Evolutionary conservation across 768 basidiomycete genomes (phyloP).

Genomic region (Suillus occidentalis): DNA sequence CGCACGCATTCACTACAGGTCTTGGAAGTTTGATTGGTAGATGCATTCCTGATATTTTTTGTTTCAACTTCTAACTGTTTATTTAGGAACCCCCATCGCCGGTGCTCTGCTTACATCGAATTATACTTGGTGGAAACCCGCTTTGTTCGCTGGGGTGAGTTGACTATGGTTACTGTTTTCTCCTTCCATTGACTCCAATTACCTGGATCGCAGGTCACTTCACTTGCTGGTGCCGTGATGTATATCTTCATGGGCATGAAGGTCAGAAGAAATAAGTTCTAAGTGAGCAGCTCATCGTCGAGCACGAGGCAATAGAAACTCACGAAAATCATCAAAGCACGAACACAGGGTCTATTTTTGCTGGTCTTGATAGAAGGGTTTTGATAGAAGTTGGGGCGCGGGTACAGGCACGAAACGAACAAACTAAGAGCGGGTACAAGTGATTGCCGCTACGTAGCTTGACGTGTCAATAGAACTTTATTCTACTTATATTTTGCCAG

Average conservation of each 20-base stretch:
- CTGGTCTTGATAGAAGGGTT: too few species aligned
- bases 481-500: too few species aligned
- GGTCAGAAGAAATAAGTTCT: neutral
- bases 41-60: neutral
- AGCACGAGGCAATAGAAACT: neutral
- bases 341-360: too few species aligned
- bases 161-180: neutral
- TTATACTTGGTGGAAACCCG: neutral
- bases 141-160: neutral
- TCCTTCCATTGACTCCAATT: neutral
- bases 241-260: neutral
- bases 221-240: neutral
- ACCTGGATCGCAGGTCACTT: neutral
- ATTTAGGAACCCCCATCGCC: neutral
- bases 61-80: neutral
- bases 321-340: too few species aligned
- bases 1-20: neutral
- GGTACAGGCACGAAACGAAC: too few species aligned
- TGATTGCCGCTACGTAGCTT: too few species aligned
- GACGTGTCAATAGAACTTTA: too few species aligned
- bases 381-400: too few species aligned
- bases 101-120: neutral
- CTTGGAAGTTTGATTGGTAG: neutral
- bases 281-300: neutral
- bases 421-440: too few species aligned